A percentile compares a stretch with the other conserved stretches of the same genome.
Conservation (phyloP, 2,329 filamentous ascomycete genomes). For the Beauveria scarabaeidicola region DNA sequence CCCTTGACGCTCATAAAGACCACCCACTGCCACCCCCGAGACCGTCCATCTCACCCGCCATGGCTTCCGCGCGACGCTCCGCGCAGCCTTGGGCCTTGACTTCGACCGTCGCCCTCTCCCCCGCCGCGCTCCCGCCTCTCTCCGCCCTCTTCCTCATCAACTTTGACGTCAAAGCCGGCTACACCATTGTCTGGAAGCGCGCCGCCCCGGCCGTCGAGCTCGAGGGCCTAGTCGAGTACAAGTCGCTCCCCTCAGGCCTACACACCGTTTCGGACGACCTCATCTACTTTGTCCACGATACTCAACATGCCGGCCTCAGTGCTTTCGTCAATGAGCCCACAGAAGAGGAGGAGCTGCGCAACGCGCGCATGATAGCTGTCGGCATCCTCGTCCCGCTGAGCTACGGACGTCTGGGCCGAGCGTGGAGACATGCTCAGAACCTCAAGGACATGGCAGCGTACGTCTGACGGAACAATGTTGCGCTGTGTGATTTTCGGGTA, state of each 20-base stretch:
- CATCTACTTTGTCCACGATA: constrained; percentile 84
- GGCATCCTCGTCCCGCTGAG: constrained; percentile 81
- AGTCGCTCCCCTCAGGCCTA: constrained; percentile 85
- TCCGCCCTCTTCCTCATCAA: constrained; percentile 80
- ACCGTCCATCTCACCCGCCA: constrained; percentile 16
- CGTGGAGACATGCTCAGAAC: constrained; percentile 76
- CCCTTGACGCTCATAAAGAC: neutral
- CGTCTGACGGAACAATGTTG: constrained; percentile 15
- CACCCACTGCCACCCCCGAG: neutral
- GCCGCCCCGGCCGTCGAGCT: constrained; percentile 61
- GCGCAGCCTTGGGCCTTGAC: neutral
- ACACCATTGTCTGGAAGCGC: constrained; percentile 83
- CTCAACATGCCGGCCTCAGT: constrained; percentile 75
- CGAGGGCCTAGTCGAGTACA: constrained; percentile 88
- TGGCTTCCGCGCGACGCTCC: constrained; percentile 31
- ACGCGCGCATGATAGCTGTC: constrained; percentile 88
- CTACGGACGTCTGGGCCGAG: constrained; percentile 75
- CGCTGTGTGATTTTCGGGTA: no score
- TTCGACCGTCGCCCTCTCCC: constrained; percentile 30
- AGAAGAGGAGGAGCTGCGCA: constrained; percentile 65
- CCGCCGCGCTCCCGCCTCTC: constrained; percentile 43
- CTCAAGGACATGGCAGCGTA: constrained; percentile 69
- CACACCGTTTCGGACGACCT: constrained; percentile 84
- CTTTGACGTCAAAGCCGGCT: constrained; percentile 89
- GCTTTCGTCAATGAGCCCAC: constrained; percentile 82